Evolutionary conservation across 345 rosid genomes (phyloP), one percentile per base, ranked within the genome.

Genomic region (Eucalyptus dawsonii): DNA sequence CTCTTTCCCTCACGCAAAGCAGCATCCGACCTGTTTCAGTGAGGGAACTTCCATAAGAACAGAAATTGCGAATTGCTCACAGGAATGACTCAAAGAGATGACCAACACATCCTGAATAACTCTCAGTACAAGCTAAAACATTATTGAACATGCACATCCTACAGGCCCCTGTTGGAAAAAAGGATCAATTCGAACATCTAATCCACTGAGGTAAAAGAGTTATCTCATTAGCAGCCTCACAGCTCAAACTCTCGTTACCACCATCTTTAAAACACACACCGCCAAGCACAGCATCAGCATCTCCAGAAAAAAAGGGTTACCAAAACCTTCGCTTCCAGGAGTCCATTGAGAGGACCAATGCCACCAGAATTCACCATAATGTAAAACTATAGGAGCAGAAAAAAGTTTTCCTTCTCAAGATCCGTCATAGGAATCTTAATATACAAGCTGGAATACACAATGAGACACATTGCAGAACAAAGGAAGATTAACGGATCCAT

Each of bases 1-100:
- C 91, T 92, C 98, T 94, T 91, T 96, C 98, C 88, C 98, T 94
- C 19, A 94, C 95, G 65, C 98, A 96, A 8, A 96, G 95, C 62
- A 96, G 95, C 97, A 95, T 95, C 29, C 98, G 94, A 86, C 98
- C 98, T 96, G 91, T 91, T 80, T 31, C 49, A 44, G 65, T 10
- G 50, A 51, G 67, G 14, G 49, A 87, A 54, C 42, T 51, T 34
- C 49, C 60, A 5, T 87, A 3, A 50, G 24, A 50, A 86, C 25
- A 17, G 87, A 86, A n/a, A 50, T 31, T 53, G 49, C 16, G 1
- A 56, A 45, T 60, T 44, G 50, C 31, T 49, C 27, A 42, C 3
- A 80, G 80, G 8, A 62, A 89, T 50, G 6, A 60, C 51, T 49
- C 80, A 50, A 50, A 69, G 27, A 76, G 25, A 88, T 76, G 44